Conservation (phyloP, 345 rosid genomes). For the Salix viminalis region DNA sequence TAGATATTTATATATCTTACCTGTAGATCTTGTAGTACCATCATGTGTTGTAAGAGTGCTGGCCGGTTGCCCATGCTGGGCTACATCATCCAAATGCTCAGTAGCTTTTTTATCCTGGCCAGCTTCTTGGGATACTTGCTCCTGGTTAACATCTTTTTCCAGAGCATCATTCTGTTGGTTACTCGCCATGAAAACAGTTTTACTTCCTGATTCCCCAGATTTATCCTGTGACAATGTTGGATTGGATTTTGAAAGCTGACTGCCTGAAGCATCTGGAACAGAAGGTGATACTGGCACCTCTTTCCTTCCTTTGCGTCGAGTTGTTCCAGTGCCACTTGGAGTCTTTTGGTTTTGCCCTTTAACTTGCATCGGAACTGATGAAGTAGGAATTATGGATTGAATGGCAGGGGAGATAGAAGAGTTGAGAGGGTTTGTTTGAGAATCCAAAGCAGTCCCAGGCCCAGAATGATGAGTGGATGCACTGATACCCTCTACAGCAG, state of each 20-base stretch:
- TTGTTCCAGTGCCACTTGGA: conserved; percentile 39
- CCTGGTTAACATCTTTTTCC: conserved; percentile 16
- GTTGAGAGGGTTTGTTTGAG: conserved; percentile 22
- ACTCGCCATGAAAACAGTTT: conserved; percentile 4
- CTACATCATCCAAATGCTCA: conserved; percentile 11
- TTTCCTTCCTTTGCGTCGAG: conserved; percentile 64
- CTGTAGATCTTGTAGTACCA: conserved; percentile 12
- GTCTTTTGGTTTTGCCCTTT: conserved; percentile 44
- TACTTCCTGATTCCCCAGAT: conserved; percentile 21
- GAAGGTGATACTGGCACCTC: conserved; percentile 28
- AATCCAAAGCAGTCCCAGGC: conserved; percentile 32
- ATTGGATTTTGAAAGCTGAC: conserved; percentile 42
- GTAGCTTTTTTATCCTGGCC: conserved; percentile 11
- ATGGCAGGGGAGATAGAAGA: conserved; percentile 25
- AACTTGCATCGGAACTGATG: conserved; percentile 20
- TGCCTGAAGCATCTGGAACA: conserved; percentile 44
- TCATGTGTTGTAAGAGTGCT: conserved; percentile 11
- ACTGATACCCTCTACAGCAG: conserved; percentile 23
- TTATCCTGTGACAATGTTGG: conserved; percentile 23
- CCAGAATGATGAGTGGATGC: conserved; percentile 25
- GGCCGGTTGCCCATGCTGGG: conserved; percentile 16
- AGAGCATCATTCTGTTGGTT: background rate
- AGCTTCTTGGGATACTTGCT: conserved; percentile 5
- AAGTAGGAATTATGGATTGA: conserved; percentile 15
- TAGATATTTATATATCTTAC: conserved; percentile 22